Evolutionary conservation across 1,284 basidiomycete species (phyloP), one percentile per base, ranked within the genome.

Genomic region (Termitomyces sp.): DNA sequence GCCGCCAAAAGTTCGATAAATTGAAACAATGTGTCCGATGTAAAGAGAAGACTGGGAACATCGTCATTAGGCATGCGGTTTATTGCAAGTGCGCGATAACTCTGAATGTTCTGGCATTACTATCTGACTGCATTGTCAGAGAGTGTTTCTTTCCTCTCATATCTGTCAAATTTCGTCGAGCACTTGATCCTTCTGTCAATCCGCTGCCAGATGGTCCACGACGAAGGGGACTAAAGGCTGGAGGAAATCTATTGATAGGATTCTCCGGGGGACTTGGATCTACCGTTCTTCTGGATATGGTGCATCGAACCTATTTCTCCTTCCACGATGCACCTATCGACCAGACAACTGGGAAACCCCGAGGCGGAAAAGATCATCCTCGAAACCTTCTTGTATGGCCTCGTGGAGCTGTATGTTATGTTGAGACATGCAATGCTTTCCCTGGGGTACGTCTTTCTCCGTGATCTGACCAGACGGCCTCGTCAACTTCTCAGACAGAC

Each of bases 191-290:
- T 1, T 72, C 68, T 11, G 74, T 90, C 48, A 88, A 88, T 56
- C 68, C 72, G 4, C 68, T 68, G 51, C 73, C 74, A 54, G 76
- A 76, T 61, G 77, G 72, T 42, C 72, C 72, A 19, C 72, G 76
- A 28, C 73, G 73, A 21, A 80, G 75, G 46, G 74, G 72, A 7
- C 70, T 87, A 5, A 83, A 81, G 60, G 85, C 88, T 0, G 68
- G 77, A 10, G 88, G 88, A 33, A 80, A 84, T 55, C 68, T 91
- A 3, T 66, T 84, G 3, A 64, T 91, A 18, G 88, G 76, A 0
- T 80, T 83, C 56, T 91, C 88, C 30, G 88, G 89, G 9, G 88
- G 88, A 2, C 71, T 88, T 0, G 84, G 84, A 3, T 88, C 88
- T 0, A 80, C 83, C 0, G 74, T 88, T 1, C 72, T 90, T 5